Percentiles rank a stretch among this genome's conserved stretches.
Evolutionary conservation across 2,329 filamentous ascomycete genomes (phyloP).

Genomic region (Pestalotiopsis sp.): DNA sequence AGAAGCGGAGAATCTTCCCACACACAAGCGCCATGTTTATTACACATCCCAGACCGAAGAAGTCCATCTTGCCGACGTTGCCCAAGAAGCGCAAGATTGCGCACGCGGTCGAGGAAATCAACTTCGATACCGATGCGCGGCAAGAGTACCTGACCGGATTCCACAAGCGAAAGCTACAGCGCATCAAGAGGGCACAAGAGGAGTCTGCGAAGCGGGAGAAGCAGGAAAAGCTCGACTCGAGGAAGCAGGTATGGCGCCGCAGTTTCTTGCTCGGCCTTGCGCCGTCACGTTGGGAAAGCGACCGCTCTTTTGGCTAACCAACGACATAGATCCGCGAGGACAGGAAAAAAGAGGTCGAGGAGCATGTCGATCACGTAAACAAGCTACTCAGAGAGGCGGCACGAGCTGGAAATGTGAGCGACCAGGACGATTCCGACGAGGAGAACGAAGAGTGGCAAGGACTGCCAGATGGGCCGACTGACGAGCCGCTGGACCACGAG

Average conservation of each 20-base stretch:
- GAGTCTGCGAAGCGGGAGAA: slow-evolving; percentile 75
- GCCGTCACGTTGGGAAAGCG: not conserved
- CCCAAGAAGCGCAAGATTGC: slow-evolving; percentile 69
- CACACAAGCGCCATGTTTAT: slow-evolving; percentile 41
- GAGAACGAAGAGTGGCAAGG: slow-evolving; percentile 62
- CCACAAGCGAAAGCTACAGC: slow-evolving; percentile 89
- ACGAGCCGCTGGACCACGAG: slow-evolving; percentile 71
- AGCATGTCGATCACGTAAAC: slow-evolving; percentile 79
- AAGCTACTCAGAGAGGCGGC: slow-evolving; percentile 66
- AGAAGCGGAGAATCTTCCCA: not conserved
- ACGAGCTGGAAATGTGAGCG: slow-evolving; percentile 44
- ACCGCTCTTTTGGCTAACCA: not conserved
- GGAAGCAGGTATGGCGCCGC: slow-evolving; percentile 68
- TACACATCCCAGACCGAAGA: slow-evolving; percentile 61
- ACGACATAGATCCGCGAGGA: slow-evolving; percentile 74
- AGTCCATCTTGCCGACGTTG: slow-evolving; percentile 57
- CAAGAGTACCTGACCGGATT: slow-evolving; percentile 93
- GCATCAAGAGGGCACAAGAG: slow-evolving; percentile 84
- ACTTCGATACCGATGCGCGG: slow-evolving; percentile 79
- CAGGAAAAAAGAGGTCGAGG: slow-evolving; percentile 77
- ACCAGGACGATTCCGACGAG: slow-evolving; percentile 23
- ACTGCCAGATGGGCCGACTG: slow-evolving; percentile 53
- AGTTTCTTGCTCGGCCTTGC: not conserved
- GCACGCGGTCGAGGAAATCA: slow-evolving; percentile 74
- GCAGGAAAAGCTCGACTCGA: slow-evolving; percentile 72